phyloP scores from a whole-genome alignment of 805 yeast species.

The Sporopachydermia lactativora region DNA sequence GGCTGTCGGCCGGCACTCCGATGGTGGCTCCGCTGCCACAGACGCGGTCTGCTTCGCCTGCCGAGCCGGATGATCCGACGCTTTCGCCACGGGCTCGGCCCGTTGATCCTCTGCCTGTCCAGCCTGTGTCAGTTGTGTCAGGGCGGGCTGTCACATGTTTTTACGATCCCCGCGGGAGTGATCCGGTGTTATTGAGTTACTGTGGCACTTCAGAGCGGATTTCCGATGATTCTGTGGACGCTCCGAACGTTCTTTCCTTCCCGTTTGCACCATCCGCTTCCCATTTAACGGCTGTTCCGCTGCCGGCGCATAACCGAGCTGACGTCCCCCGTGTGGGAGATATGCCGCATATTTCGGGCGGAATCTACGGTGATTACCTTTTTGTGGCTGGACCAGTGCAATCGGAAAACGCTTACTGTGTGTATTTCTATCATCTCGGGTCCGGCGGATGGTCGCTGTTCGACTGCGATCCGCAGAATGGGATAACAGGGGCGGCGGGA shows the following conservation, averaged over 20 bases:
- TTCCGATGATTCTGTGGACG: neutral
- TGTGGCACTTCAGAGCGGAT: neutral
- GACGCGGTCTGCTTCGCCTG: too few relatives aligned
- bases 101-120: too few relatives aligned
- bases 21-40: too few relatives aligned
- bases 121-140: too few relatives aligned
- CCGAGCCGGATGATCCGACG: too few relatives aligned
- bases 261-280: neutral
- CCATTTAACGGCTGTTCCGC: neutral
- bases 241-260: neutral
- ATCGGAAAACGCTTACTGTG: neutral
- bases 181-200: neutral
- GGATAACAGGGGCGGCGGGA: constrained; percentile 1
- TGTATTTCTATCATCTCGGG: constrained; percentile 2
- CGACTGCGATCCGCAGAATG: neutral
- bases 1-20: constrained; percentile 3
- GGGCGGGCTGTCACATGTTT: too few relatives aligned
- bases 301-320: neutral
- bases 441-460: neutral
- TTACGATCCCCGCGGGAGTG: too few relatives aligned
- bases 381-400: neutral
- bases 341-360: neutral
- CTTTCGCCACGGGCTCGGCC: too few relatives aligned
- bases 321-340: neutral
- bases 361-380: constrained; percentile 2